Evolutionary conservation across 1,284 basidiomycete species (phyloP), one percentile per base, ranked within the genome.

Genomic region (Cutaneotrichosporon mucoides): DNA sequence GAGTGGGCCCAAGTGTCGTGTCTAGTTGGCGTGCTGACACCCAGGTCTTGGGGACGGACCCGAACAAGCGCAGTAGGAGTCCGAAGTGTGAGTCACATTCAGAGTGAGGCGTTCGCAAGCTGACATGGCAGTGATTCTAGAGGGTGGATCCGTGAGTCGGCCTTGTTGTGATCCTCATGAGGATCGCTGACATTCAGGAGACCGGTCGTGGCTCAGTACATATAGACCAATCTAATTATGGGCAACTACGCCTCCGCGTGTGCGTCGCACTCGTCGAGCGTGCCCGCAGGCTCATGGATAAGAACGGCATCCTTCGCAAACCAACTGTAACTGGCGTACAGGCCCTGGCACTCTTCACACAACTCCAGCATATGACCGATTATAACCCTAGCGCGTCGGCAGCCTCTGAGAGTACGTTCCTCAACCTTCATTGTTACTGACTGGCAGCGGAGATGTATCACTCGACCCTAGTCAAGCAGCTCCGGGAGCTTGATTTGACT

Each of bases 311-410:
- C 10, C 50, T 70, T 34, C 57, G 67, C 4, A 60, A 55, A 42
- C 73, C 73, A 6, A 63, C 61, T 13, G 49, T 71, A 9, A 70
- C 69, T 0, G 73, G 73, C 10, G 48, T 70, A 11, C 72, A 73
- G 56, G 69, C 73, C 3, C 47, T 73, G 36, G 49, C 61, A 1
- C 50, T 73, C 45, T 73, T 65, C 49, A 62, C 57, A 9, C 71
- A 71, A 56, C 56, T 73, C 11, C 52, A 63, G 42, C 65, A 68
- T 41, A 67, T 71, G 65, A 63, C 62, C 3, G 68, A 72, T 52
- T 35, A 62, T 10, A 57, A 56, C 9, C 47, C 55, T 13, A 40
- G 57, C 4, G 63, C 52, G 0, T n/a, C n/a, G n/a, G 65, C 64
- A n/a, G 50, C 61, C 16, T n/a, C n/a, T n/a, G n/a, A n/a, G n/a